Base-by-base conservation (phyloP, 2,329 filamentous ascomycete species). In the Amauroascus niger region DNA sequence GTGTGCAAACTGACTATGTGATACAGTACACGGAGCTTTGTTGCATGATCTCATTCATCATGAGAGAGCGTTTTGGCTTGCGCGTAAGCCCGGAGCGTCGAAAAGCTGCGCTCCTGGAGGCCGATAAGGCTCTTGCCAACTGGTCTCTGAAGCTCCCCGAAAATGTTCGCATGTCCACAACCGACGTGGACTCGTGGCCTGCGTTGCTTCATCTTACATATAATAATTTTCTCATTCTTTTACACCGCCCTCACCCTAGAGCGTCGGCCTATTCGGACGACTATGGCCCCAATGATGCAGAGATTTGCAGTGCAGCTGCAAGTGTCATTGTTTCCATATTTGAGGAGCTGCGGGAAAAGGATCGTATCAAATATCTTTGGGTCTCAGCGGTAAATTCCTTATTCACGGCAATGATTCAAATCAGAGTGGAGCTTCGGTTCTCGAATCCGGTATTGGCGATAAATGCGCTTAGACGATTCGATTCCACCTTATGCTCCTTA, bases 1-100 rank as follows among this genome's bases (percentile, higher is more conserved):
- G 68, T 13, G 75, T 77, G 18, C 69, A 72, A 59, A 59, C 66
- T 9, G 71, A 74, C 22, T 74, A 69, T 54, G 71, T 72, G 16
- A 74, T 76, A 22, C 69, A 77, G 30, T 75, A 76, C 47, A 72
- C 74, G 2, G 71, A 71, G 35, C 67, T 79, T 0, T 79, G 76
- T 55, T 69, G 74, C 18, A 74, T 79, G 61, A 73, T 78, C 40
- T 76, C 69, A 4, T 71, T 69, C 54, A 67, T 72, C 22, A 64
- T 72, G 50, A 67, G 70, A 16, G 69, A 71, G 55, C 63, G 70
- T 26, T 73, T 73, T 53, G 70, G 70, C 6, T 58, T 72, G 18
- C 64, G 67, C 28, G 67, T 71, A 43, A 69, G 62, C 28, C 69
- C 62, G 57, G 68, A 66, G 59, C 65, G 69, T 40, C 68, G 69